Evolutionary conservation across 1,284 basidiomycete genomes (phyloP).

Genomic region (Fomes fomentarius): DNA sequence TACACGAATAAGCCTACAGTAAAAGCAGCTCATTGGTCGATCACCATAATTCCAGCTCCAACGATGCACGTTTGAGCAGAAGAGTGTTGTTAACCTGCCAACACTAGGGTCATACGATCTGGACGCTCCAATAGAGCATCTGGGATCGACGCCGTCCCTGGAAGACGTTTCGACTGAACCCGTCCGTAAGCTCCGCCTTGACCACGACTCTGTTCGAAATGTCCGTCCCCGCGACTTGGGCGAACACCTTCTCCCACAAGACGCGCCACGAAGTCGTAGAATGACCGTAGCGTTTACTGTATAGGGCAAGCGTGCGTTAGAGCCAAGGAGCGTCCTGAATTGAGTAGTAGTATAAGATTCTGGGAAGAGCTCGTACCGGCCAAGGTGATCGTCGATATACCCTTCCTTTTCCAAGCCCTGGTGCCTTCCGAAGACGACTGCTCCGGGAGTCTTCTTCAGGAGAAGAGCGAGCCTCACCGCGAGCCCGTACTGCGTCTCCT

Average conservation of each 20-base stretch:
- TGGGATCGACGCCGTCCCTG: slow-evolving; percentile 1
- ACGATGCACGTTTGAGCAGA: no score
- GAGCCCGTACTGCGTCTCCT: slow-evolving; percentile 36
- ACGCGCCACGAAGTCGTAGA: slow-evolving; percentile 27
- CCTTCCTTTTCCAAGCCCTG: slow-evolving; percentile 33
- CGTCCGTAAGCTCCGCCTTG: slow-evolving; percentile 21
- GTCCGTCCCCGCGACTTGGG: slow-evolving; percentile 23
- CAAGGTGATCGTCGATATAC: slow-evolving; percentile 33
- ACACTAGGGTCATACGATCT: slow-evolving; percentile 23
- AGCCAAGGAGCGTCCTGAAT: slow-evolving; percentile 76
- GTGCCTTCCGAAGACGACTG: slow-evolving; percentile 37
- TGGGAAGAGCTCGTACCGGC: slow-evolving; percentile 18
- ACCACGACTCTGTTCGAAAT: slow-evolving; percentile 26
- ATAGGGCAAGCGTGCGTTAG: slow-evolving; percentile 89
- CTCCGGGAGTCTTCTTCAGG: slow-evolving; percentile 27
- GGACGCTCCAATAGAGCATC: slow-evolving; percentile 28
- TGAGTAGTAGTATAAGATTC: no score
- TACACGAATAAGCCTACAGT: no score
- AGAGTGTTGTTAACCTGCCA: no score
- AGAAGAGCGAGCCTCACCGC: slow-evolving; percentile 34
- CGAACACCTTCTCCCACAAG: slow-evolving; percentile 30
- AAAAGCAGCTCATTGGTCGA: no score
- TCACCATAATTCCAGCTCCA: no score
- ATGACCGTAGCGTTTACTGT: slow-evolving; percentile 48
- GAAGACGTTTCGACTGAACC: slow-evolving; percentile 14